Conservation (phyloP, 352 stramenopile species). For the Pythium dissimile region DNA sequence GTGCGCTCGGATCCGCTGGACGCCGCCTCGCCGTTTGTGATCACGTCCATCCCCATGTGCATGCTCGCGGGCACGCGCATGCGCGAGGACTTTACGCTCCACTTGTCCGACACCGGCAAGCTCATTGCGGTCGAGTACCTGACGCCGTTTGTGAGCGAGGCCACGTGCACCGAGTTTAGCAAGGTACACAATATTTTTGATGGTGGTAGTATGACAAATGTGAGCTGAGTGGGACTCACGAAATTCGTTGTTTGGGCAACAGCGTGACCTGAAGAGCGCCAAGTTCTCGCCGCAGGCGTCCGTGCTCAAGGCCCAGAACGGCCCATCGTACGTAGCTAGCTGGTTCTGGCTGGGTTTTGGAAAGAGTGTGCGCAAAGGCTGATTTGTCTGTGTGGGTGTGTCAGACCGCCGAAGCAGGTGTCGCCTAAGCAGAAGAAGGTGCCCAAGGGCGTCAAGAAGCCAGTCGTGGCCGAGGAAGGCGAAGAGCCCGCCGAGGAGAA, state of each 20-base stretch:
- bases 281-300: constrained; percentile 55
- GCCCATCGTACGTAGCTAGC: constrained; percentile 64
- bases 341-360: too few relatives aligned
- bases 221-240: too few relatives aligned
- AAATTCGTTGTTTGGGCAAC: not conserved
- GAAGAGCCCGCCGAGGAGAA: constrained; percentile 57
- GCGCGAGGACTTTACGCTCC: constrained; percentile 80
- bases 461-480: constrained; percentile 60
- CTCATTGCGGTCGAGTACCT: constrained; percentile 82
- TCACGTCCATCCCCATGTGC: constrained; percentile 79
- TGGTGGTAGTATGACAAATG: not conserved
- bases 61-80: constrained; percentile 68
- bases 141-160: constrained; percentile 45
- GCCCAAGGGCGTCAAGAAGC: constrained; percentile 66
- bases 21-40: constrained; percentile 58
- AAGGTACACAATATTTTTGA: constrained; percentile 31
- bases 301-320: constrained; percentile 55
- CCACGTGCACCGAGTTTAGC: constrained; percentile 43
- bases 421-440: constrained; percentile 52
- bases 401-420: constrained; percentile 63
- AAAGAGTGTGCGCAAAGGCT: not conserved
- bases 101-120: constrained; percentile 72
- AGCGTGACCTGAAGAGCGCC: constrained; percentile 55
- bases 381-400: not conserved
- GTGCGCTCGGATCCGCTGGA: constrained; percentile 57